Evolutionary conservation across 2,329 filamentous ascomycete species (phyloP), one percentile per base, ranked within the genome.

Genomic region (Cercospora zeae-maydis): DNA sequence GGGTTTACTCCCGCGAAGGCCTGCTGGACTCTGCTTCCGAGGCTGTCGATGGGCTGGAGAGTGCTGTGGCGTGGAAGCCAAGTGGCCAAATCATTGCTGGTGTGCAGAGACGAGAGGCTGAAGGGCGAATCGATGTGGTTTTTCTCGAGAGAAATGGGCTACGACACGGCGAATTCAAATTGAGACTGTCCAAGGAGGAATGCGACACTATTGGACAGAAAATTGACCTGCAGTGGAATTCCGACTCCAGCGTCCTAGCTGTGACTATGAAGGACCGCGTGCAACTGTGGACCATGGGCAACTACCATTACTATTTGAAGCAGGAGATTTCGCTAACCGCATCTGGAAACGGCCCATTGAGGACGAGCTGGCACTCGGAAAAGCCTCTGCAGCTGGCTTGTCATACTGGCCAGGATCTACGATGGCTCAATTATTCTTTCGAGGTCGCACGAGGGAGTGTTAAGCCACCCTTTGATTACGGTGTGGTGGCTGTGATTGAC

Each of bases 91-190:
- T 98, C 24, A 89, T 99, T 71, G 92, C 93, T n/a, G 86, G 90
- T 37, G 85, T 96, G 49, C 92, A 96, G 75, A 83, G 91, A 14
- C 77, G 86, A n/a, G 75, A 83, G 1, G 84, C 88, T 53, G 82
- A 82, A n/a, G 57, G 33, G 0, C 79, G 42, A 7, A 53, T 91
- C 19, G 88, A 96, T 69, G 87, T 98, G 49, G 87, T 96, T 2
- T 99, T 99, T 77, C 99, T 99, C 70, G 95, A 99, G 78, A 85
- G 93, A 58, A 99, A 99, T 71, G 95, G 95, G n/a, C 82, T 99
- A 63, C 86, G 93, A n/a, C 95, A 99, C 76, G 95, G 95, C 4
- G 86, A 97, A 68, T 99, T 98, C 72, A 86, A 86, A n/a, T 81
- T 99, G 16, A 86, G 91, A 52, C 75, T 88, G 34, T 84, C 82